Conservation (phyloP, 1,284 basidiomycete genomes). For the Boletus hoseneyae region DNA sequence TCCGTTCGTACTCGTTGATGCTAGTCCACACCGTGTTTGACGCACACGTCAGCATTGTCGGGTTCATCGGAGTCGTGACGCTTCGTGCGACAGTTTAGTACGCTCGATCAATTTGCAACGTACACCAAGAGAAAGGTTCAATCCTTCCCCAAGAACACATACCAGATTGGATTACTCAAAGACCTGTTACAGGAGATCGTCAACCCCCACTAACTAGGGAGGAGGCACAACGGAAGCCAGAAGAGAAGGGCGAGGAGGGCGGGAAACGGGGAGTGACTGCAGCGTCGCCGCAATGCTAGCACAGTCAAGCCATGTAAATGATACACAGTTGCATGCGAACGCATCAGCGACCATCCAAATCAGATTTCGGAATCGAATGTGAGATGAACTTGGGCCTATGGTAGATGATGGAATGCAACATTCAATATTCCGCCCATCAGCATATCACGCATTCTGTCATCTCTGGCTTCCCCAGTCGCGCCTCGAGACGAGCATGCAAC, state of each 20-base stretch:
- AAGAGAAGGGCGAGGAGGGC: conserved; percentile 18
- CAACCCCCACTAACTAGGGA: conserved; percentile 18
- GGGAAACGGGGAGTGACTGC: conserved; percentile 5
- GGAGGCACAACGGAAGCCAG: conserved; percentile 21
- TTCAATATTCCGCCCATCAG: not conserved
- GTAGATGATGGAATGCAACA: too few species aligned
- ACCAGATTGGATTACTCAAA: conserved; percentile 39
- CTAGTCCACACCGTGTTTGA: too few species aligned
- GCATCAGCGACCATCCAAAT: too few species aligned
- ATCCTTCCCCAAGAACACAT: conserved; percentile 33
- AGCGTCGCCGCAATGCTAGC: not conserved
- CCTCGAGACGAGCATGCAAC: conserved; percentile 52
- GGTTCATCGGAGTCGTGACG: too few species aligned
- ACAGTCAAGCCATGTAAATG: too few species aligned
- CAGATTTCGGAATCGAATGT: too few species aligned
- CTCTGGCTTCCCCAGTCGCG: conserved; percentile 45
- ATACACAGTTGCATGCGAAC: too few species aligned
- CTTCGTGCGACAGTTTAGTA: too few species aligned
- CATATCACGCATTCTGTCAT: conserved; percentile 7
- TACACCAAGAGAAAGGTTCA: conserved; percentile 34
- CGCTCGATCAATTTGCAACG: conserved; percentile 29
- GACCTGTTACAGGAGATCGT: conserved; percentile 32
- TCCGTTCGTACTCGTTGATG: too few species aligned
- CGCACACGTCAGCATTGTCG: too few species aligned
- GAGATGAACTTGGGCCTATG: too few species aligned